Conservation (phyloP, 2,329 filamentous ascomycete genomes). For the Penicillium sp. region DNA sequence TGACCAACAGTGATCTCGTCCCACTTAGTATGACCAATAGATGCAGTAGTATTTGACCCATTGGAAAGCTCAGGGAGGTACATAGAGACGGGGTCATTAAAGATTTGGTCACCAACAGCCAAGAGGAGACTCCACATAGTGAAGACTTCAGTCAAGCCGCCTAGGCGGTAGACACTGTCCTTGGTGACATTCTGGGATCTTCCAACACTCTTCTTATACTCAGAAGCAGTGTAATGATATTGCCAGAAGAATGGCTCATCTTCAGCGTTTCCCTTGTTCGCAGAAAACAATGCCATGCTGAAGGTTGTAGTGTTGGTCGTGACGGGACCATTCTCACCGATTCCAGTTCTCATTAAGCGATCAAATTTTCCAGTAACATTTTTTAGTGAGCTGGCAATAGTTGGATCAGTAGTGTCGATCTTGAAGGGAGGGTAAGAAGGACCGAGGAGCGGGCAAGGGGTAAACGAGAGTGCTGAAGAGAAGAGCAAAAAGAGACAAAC, state of each 20-base stretch:
- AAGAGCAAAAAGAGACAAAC: constrained; percentile 3
- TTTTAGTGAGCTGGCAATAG: constrained; percentile 10
- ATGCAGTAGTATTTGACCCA: background rate
- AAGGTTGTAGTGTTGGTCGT: constrained; percentile 27
- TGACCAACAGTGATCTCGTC: constrained; percentile 26
- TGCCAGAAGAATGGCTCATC: constrained; percentile 25
- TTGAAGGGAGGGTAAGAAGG: constrained; percentile 22
- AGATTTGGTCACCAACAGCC: constrained; percentile 38
- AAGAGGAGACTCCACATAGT: constrained; percentile 43
- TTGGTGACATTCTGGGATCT: constrained; percentile 11
- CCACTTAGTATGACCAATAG: constrained; percentile 17
- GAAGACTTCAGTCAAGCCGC: constrained; percentile 46
- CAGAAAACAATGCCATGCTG: constrained; percentile 28
- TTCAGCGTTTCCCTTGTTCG: constrained; percentile 15
- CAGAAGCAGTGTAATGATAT: constrained; percentile 27
- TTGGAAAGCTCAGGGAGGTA: constrained; percentile 43
- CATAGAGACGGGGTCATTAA: constrained; percentile 46
- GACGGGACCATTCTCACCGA: constrained; percentile 19
- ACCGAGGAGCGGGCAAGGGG: constrained; percentile 28
- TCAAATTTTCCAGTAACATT: constrained; percentile 11
- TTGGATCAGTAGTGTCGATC: constrained; percentile 13
- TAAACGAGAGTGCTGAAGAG: constrained; percentile 19
- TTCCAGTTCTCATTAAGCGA: constrained; percentile 3
- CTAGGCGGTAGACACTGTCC: constrained; percentile 32
- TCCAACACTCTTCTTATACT: constrained; percentile 3